Conservation (phyloP, 345 rosid species). For the Acer negundo region DNA sequence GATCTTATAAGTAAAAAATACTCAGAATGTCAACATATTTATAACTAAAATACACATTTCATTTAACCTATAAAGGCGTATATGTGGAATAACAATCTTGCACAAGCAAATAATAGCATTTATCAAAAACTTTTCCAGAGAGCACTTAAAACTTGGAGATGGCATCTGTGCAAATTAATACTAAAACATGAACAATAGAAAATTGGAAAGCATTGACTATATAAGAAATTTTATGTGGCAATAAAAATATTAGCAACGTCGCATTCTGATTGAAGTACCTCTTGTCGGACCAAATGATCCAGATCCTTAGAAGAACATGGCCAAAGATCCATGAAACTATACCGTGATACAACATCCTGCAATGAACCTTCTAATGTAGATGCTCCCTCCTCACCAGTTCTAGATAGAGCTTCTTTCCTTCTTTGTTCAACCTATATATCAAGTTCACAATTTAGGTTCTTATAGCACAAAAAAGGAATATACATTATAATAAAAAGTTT, state of each 20-base stretch:
- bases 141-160: too few species aligned
- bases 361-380: constrained; percentile 63
- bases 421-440: constrained; percentile 81
- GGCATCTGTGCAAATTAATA: not conserved
- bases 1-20: not conserved
- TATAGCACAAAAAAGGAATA: not conserved
- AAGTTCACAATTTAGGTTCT: constrained; percentile 18
- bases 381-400: constrained; percentile 65
- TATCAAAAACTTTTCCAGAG: too few species aligned
- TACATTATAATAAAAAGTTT: not conserved
- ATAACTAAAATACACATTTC: not conserved
- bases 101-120: too few species aligned
- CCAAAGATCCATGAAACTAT: constrained; percentile 95
- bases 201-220: not conserved
- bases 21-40: not conserved
- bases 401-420: constrained; percentile 87
- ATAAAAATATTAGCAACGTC: not conserved
- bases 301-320: constrained; percentile 86
- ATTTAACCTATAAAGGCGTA: too few species aligned
- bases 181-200: not conserved
- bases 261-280: constrained; percentile 51
- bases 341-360: constrained; percentile 78
- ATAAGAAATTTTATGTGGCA: not conserved
- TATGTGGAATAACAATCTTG: too few species aligned
- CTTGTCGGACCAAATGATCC: constrained; percentile 86